Evolutionary conservation across 306 rosid species (phyloP).

Genomic region (Malus asiatica): DNA sequence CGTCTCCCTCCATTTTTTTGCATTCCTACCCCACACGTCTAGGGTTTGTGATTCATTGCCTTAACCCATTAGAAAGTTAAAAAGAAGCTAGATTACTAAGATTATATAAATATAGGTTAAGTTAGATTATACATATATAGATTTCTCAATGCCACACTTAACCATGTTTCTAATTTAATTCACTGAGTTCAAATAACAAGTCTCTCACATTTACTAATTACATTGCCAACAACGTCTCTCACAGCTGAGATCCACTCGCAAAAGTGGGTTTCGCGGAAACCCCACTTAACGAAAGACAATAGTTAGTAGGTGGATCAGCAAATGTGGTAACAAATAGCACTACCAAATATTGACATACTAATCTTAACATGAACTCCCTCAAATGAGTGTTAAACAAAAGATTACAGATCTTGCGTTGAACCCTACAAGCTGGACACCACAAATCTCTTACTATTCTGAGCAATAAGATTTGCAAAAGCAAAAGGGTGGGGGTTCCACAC

Average conservation of each 20-base stretch:
- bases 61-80: background rate
- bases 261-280: background rate
- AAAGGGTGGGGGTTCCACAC: background rate
- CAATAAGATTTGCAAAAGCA: background rate
- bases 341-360: background rate
- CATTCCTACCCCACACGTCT: background rate
- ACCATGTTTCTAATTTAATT: background rate
- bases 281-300: background rate
- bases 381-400: background rate
- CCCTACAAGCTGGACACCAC: conserved; percentile 6
- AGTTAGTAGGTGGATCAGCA: background rate
- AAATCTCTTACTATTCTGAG: background rate
- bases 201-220: background rate
- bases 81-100: background rate
- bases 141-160: background rate
- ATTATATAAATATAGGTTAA: too few species aligned
- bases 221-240: background rate
- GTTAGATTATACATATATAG: background rate
- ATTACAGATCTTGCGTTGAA: background rate
- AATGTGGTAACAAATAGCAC: background rate
- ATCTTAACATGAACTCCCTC: background rate
- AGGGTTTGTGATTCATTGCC: background rate
- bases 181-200: background rate
- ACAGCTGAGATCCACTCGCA: background rate
- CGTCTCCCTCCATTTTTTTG: background rate